phyloP scores from a whole-genome alignment of 2,329 filamentous ascomycete genomes.

The Periglandula ipomoeae region DNA sequence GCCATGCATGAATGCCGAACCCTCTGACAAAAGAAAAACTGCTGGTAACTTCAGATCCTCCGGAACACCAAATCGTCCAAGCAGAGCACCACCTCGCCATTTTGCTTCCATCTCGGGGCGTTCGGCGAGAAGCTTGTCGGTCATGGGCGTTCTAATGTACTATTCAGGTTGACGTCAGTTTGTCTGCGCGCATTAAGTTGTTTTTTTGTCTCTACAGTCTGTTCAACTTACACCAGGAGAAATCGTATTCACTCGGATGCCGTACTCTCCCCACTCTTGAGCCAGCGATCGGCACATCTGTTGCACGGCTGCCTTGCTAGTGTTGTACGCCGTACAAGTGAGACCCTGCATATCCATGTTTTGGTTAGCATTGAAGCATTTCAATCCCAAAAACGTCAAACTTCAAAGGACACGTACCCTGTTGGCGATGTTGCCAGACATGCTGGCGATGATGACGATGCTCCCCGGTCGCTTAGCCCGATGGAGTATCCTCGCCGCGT shows the following conservation, averaged over 20 bases:
- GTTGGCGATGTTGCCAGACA: conserved; percentile 61
- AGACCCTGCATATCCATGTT: conserved; percentile 35
- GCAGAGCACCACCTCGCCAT: conserved; percentile 83
- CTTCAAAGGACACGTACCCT: no score
- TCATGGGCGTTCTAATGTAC: conserved; percentile 78
- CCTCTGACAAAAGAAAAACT: conserved; percentile 64
- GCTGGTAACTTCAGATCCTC: conserved; percentile 64
- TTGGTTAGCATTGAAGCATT: no score
- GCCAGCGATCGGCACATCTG: conserved; percentile 52
- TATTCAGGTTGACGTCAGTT: conserved; percentile 17
- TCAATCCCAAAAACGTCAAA: no score
- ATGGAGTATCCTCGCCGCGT: conserved; percentile 70
- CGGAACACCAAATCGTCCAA: conserved; percentile 57
- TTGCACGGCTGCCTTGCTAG: conserved; percentile 52
- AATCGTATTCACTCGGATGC: conserved; percentile 57
- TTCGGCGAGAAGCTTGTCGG: conserved; percentile 66
- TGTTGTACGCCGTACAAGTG: conserved; percentile 54
- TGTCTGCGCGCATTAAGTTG: background rate
- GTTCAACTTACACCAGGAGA: conserved; percentile 42
- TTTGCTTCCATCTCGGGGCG: conserved; percentile 57
- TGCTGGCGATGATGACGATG: conserved; percentile 60
- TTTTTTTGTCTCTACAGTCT: background rate
- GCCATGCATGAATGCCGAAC: conserved; percentile 67
- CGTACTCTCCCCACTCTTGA: conserved; percentile 52
- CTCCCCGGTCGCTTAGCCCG: conserved; percentile 48